Conservation (phyloP, 306 rosid species). For the Casuarina glauca region DNA sequence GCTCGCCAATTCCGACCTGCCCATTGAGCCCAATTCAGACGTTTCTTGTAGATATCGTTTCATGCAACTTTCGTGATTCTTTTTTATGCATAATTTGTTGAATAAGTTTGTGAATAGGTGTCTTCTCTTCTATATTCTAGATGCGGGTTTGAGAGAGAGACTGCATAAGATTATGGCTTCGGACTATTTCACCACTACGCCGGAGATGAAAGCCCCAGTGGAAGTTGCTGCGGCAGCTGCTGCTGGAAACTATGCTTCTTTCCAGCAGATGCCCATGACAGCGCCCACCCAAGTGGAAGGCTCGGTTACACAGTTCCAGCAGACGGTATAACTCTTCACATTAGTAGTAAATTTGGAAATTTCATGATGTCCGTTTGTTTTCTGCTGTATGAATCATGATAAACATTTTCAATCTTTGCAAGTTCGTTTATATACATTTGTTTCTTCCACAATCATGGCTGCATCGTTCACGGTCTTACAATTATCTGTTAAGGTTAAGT, state of each 20-base stretch:
- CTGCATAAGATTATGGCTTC: slow-evolving; percentile 86
- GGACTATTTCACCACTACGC: slow-evolving; percentile 77
- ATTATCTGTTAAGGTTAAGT: background rate
- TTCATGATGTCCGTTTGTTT: slow-evolving; percentile 1
- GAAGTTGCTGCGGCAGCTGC: slow-evolving; percentile 86
- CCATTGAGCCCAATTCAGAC: slow-evolving; percentile 59
- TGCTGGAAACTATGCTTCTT: slow-evolving; percentile 68
- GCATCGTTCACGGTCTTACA: background rate
- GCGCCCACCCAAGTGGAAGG: slow-evolving; percentile 50
- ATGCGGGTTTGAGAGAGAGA: slow-evolving; percentile 80
- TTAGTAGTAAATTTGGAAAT: background rate
- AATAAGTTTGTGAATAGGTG: background rate
- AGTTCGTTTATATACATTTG: background rate
- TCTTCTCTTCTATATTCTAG: slow-evolving; percentile 32
- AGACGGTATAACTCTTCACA: slow-evolving; percentile 49
- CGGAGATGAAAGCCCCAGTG: slow-evolving; percentile 86
- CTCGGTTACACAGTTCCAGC: slow-evolving; percentile 55
- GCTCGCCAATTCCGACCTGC: slow-evolving; percentile 64
- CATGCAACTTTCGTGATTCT: background rate
- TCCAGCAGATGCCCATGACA: slow-evolving; percentile 68
- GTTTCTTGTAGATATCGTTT: slow-evolving; percentile 57
- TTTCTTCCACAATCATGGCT: background rate
- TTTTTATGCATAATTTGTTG: background rate
- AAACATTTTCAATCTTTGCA: background rate
- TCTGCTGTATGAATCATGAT: background rate